Conservation (phyloP, 2,329 filamentous ascomycete species). For the Trichophaea hybrida region DNA sequence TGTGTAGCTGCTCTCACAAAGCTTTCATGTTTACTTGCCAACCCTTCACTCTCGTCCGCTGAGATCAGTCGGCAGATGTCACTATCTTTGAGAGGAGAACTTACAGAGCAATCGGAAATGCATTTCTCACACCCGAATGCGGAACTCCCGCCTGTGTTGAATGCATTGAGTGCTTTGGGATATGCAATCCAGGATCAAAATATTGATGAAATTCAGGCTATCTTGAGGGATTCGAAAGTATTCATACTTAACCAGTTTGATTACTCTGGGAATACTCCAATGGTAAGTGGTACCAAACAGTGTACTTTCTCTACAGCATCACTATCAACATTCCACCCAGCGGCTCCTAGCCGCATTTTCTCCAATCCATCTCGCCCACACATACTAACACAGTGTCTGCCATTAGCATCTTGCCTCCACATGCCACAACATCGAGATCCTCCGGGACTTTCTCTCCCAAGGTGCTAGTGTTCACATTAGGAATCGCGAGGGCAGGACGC, state of each 20-base stretch:
- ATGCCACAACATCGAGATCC: constrained; percentile 39
- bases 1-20: constrained; percentile 64
- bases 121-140: constrained; percentile 61
- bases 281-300: constrained; percentile 24
- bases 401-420: constrained; percentile 31
- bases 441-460: constrained; percentile 44
- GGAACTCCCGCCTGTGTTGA: constrained; percentile 40
- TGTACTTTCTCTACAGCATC: not conserved
- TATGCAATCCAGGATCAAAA: constrained; percentile 67
- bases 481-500: constrained; percentile 51
- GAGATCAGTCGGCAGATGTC: constrained; percentile 61
- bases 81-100: constrained; percentile 63
- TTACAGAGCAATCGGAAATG: constrained; percentile 60
- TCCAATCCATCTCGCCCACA: not conserved
- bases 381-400: not conserved
- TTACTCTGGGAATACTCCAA: constrained; percentile 32
- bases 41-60: constrained; percentile 46
- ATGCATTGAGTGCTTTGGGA: constrained; percentile 59
- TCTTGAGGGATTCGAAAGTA: constrained; percentile 19
- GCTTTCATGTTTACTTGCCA: constrained; percentile 67
- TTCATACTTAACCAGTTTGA: constrained; percentile 30
- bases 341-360: not conserved
- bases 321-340: not conserved
- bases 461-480: constrained; percentile 54
- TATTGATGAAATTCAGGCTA: constrained; percentile 32